A percentile compares a stretch with the other conserved stretches of the same genome.
These are phyloP conservation scores for Blastobotrys petasosporus DNA, from an alignment of 1,139 yeast genomes.

Conservation along the genomic window DNA sequence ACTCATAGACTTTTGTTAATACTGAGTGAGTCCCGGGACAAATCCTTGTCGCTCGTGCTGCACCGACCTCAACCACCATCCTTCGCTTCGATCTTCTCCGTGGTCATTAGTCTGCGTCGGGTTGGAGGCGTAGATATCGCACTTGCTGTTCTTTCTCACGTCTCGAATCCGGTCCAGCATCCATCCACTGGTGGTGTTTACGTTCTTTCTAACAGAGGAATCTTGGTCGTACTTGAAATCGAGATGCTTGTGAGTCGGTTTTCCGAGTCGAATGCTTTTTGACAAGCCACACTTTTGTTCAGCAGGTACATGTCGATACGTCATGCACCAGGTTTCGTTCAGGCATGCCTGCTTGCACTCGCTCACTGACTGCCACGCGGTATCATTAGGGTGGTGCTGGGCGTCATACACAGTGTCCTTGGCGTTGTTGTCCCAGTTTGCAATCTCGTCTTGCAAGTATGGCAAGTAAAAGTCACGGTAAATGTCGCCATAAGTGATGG, in stretches of 20 bases:
- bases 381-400: slow-evolving; percentile 12
- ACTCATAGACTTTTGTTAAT: too few species aligned
- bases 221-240: slow-evolving; percentile 7
- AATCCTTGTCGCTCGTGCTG: too few species aligned
- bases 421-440: slow-evolving; percentile 28
- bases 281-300: slow-evolving; percentile 21
- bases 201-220: neutral
- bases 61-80: too few species aligned
- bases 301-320: slow-evolving; percentile 24
- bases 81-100: too few species aligned
- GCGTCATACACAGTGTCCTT: slow-evolving; percentile 14
- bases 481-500: slow-evolving; percentile 26
- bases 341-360: slow-evolving; percentile 26
- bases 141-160: neutral
- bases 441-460: slow-evolving; percentile 20
- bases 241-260: slow-evolving; percentile 10
- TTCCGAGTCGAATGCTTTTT: slow-evolving; percentile 17
- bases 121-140: neutral
- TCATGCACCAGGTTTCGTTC: slow-evolving; percentile 19
- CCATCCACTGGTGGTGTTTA: slow-evolving; percentile 7
- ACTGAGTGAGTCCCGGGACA: too few species aligned
- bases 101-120: too few species aligned
- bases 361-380: slow-evolving; percentile 18
- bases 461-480: slow-evolving; percentile 32
- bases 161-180: slow-evolving; percentile 6